Evolutionary conservation across 192 early-diverging fungal genomes (phyloP), one percentile per base, ranked within the genome.

Genomic region (Rhizophagus sp.): DNA sequence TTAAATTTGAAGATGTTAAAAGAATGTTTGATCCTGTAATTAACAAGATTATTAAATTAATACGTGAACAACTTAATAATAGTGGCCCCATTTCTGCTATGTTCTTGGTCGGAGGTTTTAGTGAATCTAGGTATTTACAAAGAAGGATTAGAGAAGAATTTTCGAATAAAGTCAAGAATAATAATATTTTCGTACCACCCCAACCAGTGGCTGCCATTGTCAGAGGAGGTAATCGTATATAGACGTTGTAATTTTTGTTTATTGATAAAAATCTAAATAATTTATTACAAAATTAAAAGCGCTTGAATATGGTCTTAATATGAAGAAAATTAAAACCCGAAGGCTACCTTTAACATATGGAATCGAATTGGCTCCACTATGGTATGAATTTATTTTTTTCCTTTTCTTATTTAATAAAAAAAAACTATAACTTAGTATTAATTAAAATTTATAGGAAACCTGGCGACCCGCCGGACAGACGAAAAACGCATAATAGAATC

Each of bases 81-180:
- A 57, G 80, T 13, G 68, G 75, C 10, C 49, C 44, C 11, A 75
- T 85, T 12, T 78, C 84, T 33, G 83, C 86, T 10, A 85, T 87
- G 24, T 89, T 89, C 80, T 67, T 89, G 70, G 88, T 89, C 8
- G 87, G 73, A 77, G 85, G 81, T 61, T 89, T 89, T 76, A 83
- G 82, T 39, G 84, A 85, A 36, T 85, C 83, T 3, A 73, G 82
- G 12, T 89, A 88, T 67, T 73, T 89, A 27, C 81, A 84, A 70
- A 82, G 74, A 62, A 83, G 86, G 77, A 84, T 89, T 61, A 67
- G 83, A 63, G 78, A 87, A 61, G 82, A 84, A 62, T 89, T 89
- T 74, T 73, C 78, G 57, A 33, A 19, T 25, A 72, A 82, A 19
- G 84, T 88, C 6, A 80, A 78, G 3, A 61, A 47, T 12, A 47